Evolutionary conservation across 169 alveolate genomes (phyloP), one percentile per base, ranked within the genome.

Genomic region (Cryptosporidium sp.): DNA sequence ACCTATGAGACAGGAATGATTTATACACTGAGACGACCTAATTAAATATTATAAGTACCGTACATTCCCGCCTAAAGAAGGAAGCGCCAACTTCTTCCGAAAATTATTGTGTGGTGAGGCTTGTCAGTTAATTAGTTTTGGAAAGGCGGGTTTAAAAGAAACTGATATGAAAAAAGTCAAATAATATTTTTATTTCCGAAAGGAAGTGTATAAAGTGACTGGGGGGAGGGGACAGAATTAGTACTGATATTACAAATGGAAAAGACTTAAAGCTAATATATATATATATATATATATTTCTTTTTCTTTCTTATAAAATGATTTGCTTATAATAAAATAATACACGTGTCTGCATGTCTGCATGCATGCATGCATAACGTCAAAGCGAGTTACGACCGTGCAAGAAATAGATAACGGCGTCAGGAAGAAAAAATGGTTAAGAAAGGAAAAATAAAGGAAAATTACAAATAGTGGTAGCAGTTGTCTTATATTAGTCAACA

Each of bases 21-120:
- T 56, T 56, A 23, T 56, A 8, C 67, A n/a, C 67, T 56, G 67
- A 56, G 67, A 56, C 67, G 67, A 56, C 67, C 67, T 56, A n/a
- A 23, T 56, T 56, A 8, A 56, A 48, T 48, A 48, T 14, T 3
- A 56, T 56, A 26, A 8, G 35, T 56, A 56, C 48, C 48, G 67
- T 37, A 21, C 1, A 21, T 3, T n/a, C 67, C 67, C 67, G 67
- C 67, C 67, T 16, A 56, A 56, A 56, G 10, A 1, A 9, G 35
- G 35, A 39, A 2, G 35, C 35, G 1, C 35, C 3, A 31, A 31
- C 35, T 31, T 31, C 3, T 31, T 1, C 35, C 3, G 35, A 31
- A 31, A 31, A 31, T 31, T 31, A 48, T 48, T 48, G 56, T 48
- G 56, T 48, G 56, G 56, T 48, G 56, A 14, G 23, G 56, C 3